Evolutionary conservation across 176 grass and related monocot species (phyloP), one percentile per base, ranked within the genome.

Genomic region (Carex cristatella): DNA sequence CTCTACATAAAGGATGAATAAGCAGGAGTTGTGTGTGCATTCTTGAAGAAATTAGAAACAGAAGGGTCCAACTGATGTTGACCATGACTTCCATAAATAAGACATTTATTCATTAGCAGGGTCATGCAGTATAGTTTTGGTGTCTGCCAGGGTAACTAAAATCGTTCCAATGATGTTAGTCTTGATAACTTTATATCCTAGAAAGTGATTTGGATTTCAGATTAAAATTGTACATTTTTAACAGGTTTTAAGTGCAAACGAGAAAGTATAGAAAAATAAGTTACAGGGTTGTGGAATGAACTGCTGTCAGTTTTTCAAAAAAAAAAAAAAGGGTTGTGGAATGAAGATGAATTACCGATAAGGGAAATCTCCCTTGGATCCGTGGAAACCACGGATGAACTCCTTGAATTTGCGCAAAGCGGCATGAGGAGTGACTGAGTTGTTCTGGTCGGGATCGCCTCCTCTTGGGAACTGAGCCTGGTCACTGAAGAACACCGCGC

Each of bases 351-450:
- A 60, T 48, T 75, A 94, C 96, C 96, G 91, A 84, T 98, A 98
- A 86, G 96, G 93, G 59, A 98, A 95, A 69, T 98, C 96, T 67
- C 96, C 96, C 35, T 88, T 88, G 54, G 88, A 85, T 63, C 93
- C 84, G 42, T 89, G 84, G 89, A 98, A 95, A 14, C 93, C 91
- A 56, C 96, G 91, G 77, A 98, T 90, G 78, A 98, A 98, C 87
- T 98, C 96, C 85, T 95, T 98, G 88, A 98, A 98, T 85, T 98
- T 98, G 89, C 96, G 96, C 84, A 98, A 89, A 32, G 93, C 91
- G 65, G 93, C 88, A 79, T 98, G 96, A 75, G 87, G 89, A 37
- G 83, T 92, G 88, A 95, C 57, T 1, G 89, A 85, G 55, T 81
- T 87, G 88, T 93, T 94, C 46, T 88, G 88, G 70, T 88, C 54